phyloP scores from a whole-genome alignment of 2,329 filamentous ascomycete genomes.

The Colletotrichum spinosum region DNA sequence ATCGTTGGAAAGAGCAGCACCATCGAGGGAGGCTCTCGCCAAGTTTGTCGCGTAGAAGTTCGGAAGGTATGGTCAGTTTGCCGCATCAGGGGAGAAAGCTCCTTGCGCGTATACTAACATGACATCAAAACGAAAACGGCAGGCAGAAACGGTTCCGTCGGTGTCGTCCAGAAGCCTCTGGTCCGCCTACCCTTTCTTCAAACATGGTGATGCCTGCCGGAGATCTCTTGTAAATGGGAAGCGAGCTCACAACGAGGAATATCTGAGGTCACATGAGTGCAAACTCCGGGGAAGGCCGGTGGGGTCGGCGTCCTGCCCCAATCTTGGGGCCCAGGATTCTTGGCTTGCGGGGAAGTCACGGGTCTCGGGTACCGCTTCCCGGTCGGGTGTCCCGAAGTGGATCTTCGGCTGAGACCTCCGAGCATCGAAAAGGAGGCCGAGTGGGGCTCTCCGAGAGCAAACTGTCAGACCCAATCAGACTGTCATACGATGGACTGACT shows the following conservation, averaged over 20 bases:
- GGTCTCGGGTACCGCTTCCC: background rate
- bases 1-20: too few relatives aligned
- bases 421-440: slow-evolving; percentile 16
- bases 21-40: too few relatives aligned
- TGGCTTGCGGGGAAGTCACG: slow-evolving; percentile 23
- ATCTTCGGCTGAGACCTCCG: slow-evolving; percentile 1
- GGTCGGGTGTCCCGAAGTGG: background rate
- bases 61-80: slow-evolving; percentile 44
- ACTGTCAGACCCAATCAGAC: too few relatives aligned
- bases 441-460: background rate
- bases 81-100: slow-evolving; percentile 72
- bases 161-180: too few relatives aligned
- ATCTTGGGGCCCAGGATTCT: slow-evolving; percentile 26
- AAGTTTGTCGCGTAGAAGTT: too few relatives aligned
- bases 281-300: background rate
- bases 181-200: too few relatives aligned
- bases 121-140: slow-evolving; percentile 62
- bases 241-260: too few relatives aligned
- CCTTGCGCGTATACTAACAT: slow-evolving; percentile 74
- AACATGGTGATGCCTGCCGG: too few relatives aligned
- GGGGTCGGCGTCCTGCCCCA: background rate
- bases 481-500: too few relatives aligned
- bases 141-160: slow-evolving; percentile 56
- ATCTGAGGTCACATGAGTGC: background rate
- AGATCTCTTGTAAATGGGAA: too few relatives aligned